A percentile compares a stretch with the other conserved stretches of the same genome.
These are phyloP conservation scores for Fusarium pininemorale DNA, from an alignment of 2,329 filamentous ascomycete genomes.

Conservation along the genomic window DNA sequence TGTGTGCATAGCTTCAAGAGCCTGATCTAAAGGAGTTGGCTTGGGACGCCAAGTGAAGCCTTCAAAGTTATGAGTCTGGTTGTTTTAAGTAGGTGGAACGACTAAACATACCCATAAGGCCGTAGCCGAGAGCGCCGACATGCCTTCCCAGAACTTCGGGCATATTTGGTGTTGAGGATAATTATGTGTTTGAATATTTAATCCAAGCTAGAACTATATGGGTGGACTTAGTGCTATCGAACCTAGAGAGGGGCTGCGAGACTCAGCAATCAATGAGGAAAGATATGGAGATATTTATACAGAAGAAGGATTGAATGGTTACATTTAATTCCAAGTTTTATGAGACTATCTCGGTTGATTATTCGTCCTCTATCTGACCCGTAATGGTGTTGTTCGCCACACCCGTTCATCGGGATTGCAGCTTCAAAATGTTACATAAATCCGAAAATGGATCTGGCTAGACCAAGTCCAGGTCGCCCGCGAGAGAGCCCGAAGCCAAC, in stretches of 20 bases:
- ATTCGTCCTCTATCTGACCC: background rate
- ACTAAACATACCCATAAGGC: constrained; percentile 59
- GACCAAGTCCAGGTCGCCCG: too few relatives aligned
- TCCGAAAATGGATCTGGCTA: constrained; percentile 1
- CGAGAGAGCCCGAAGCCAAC: background rate
- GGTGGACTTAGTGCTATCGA: background rate
- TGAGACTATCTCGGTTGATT: background rate
- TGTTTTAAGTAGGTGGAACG: background rate
- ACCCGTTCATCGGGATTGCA: constrained; percentile 9
- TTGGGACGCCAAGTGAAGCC: constrained; percentile 56
- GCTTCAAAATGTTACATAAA: background rate
- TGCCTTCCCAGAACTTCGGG: constrained; percentile 51
- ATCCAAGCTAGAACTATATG: background rate
- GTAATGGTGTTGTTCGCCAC: background rate
- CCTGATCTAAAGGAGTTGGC: constrained; percentile 55
- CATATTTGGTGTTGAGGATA: constrained; percentile 19
- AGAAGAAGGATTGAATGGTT: background rate
- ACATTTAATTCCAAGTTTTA: background rate
- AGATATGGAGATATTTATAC: background rate
- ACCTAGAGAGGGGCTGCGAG: background rate
- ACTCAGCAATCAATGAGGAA: background rate
- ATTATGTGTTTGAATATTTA: background rate
- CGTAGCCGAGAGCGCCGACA: constrained; percentile 62
- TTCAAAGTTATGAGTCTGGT: constrained; percentile 21
- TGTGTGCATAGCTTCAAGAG: constrained; percentile 65